These are phyloP conservation scores for Pyrenochaeta sp. DNA, from an alignment of 2,329 filamentous ascomycete genomes.

Conservation along the genomic window DNA sequence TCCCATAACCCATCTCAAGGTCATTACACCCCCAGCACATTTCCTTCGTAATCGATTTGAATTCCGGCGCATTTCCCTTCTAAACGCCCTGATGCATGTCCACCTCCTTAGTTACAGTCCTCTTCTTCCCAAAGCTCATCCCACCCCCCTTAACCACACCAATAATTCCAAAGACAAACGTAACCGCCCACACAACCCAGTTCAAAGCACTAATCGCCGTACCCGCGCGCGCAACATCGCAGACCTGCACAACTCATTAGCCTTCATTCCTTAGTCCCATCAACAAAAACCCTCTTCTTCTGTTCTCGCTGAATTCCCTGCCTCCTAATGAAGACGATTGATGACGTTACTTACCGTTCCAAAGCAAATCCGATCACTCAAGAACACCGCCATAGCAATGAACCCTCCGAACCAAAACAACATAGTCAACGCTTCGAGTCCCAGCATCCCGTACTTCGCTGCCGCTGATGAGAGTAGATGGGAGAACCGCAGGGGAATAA, in stretches of 20 bases:
- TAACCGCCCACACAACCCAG: constrained; percentile 62
- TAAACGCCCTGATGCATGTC: constrained; percentile 55
- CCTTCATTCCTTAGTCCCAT: neutral
- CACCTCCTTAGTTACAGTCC: constrained; percentile 32
- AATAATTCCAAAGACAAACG: constrained; percentile 32
- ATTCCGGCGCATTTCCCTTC: neutral
- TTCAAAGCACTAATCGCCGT: constrained; percentile 73
- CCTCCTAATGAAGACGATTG: neutral
- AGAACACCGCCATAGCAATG: constrained; percentile 74
- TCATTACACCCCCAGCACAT: neutral
- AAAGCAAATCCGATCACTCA: constrained; percentile 66
- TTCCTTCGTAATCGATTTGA: neutral
- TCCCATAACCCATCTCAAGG: neutral
- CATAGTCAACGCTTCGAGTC: constrained; percentile 74
- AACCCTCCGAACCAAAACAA: constrained; percentile 92
- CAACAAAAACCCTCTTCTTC: neutral
- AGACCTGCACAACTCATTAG: constrained; percentile 50
- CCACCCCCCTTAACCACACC: constrained; percentile 41
- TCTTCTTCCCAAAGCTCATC: constrained; percentile 18
- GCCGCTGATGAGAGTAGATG: constrained; percentile 55
- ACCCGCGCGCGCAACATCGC: constrained; percentile 69
- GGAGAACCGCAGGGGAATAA: constrained; percentile 69
- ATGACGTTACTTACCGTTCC: constrained; percentile 40
- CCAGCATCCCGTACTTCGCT: constrained; percentile 67
- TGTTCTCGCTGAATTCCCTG: neutral